Base-by-base conservation (phyloP, 495 filamentous ascomycete species). In the Podospora fimiseda region DNA sequence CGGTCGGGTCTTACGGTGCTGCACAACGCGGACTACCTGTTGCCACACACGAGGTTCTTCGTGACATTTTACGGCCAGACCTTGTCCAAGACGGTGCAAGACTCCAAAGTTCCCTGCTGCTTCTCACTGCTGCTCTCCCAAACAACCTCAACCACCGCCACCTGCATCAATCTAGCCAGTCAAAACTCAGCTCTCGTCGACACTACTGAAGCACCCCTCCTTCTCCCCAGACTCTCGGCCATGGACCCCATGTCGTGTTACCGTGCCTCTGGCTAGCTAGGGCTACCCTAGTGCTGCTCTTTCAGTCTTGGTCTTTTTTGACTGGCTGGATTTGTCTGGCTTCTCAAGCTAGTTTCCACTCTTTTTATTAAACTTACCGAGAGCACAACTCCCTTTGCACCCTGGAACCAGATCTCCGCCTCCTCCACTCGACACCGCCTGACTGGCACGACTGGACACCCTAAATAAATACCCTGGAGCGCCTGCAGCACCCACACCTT, bases 361-460 rank as follows among this genome's bases (percentile, higher is more conserved):
- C 19, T 38, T 52, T 18, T 39, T 53, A 53, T 42, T 41, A 42
- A 48, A 14, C 50, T 24, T 52, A 52, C 50, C 50, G 22, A 36
- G 27, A 48, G 14, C 21, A 41, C 43, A 33, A 13, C 43, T 40
- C 43, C 41, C 13, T 23, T 21, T 47, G 44, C 52, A 39, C 30
- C 51, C 27, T 57, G 44, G 45, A 50, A 55, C 57, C 23, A 62
- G 56, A 60, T 59, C 62, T 44, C 55, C 55, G 39, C 51, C 36
- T 56, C 52, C 60, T 60, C 60, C 60, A 60, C 62, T 38, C 36
- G 55, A 53, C 62, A 63, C 62, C 62, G 62, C 50, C 62, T 50
- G 57, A 52, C 57, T 62, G 62, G 62, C 55, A 39, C 45, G 53
- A 13, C 56, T n/a, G n/a, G n/a, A n/a, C n/a, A n/a, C n/a, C n/a